Evolutionary conservation across 2,329 filamentous ascomycete genomes (phyloP), one percentile per base, ranked within the genome.

Genomic region (Fusarium lyarnte): DNA sequence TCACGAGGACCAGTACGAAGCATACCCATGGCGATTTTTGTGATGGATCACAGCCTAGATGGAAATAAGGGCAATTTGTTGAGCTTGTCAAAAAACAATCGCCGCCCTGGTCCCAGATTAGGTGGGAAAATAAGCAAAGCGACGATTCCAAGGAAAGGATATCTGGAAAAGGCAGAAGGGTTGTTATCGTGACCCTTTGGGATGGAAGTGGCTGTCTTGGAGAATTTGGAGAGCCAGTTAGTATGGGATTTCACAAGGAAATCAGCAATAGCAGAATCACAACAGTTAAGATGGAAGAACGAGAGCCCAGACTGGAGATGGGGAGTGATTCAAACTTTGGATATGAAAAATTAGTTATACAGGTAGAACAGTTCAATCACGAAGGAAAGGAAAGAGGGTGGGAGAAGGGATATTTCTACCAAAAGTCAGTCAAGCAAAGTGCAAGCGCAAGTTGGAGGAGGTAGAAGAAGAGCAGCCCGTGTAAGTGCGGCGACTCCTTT

Each of bases 1-100:
- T 92, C 87, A 84, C 87, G 87, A 80, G 82, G 83, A 72, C 81
- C 82, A 82, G 81, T 83, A 82, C 80, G 84, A 69, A 85, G 85
- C 82, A 87, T 84, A 82, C 83, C 80, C 87, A 89, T 89, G 79
- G 82, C 81, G 82, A 82, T 76, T 79, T 81, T 79, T 76, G 65
- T 38, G 59, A 58, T 21, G 29, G 17, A 29, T 25, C 29, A 27
- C 29, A 49, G 38, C 25, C 23, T 52, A 42, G 39, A 49, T 59
- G 62, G 62, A 36, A 60, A 55, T 21, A 58, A 58, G 41, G 29
- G 29, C 42, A 60, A 41, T 31, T 47, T 45, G 42, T 41, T 53
- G 60, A 43, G 52, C 58, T 58, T 63, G 52, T 41, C 39, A 25
- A 58, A 27, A 54, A 63, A 51, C 13, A 51, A 69, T 41, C 49